Conservation (phyloP, 2,329 filamentous ascomycete species). For the Paramyrothecium roridum region DNA sequence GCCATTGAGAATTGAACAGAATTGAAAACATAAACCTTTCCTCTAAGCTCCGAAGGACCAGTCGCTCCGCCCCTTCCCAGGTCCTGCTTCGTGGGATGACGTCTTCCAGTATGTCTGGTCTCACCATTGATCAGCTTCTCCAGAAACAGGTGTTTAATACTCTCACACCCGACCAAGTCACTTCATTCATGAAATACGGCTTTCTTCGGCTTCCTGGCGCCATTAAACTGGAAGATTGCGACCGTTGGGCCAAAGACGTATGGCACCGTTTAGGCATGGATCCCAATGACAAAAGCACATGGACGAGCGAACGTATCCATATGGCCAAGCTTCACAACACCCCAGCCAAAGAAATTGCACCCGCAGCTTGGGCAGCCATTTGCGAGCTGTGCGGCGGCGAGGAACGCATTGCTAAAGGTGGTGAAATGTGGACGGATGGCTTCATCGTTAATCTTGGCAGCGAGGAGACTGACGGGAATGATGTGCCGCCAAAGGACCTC, state of each 20-base stretch:
- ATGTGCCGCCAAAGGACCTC: conserved; percentile 49
- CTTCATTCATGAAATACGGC: conserved; percentile 35
- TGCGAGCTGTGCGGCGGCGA: conserved; percentile 64
- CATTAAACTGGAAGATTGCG: conserved; percentile 23
- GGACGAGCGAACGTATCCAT: conserved; percentile 59
- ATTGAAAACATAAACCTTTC: too few species aligned
- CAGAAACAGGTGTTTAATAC: too few species aligned
- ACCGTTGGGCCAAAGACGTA: conserved; percentile 36
- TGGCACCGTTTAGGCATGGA: conserved; percentile 67
- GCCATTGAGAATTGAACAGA: too few species aligned
- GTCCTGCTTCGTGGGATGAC: too few species aligned
- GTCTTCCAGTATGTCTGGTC: too few species aligned
- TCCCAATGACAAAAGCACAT: conserved; percentile 61
- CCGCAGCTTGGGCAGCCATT: conserved; percentile 64
- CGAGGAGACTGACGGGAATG: conserved; percentile 44
- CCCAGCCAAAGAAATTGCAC: conserved; percentile 56
- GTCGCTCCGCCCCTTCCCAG: too few species aligned
- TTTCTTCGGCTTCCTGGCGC: too few species aligned
- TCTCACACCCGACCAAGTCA: conserved; percentile 35
- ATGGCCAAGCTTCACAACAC: conserved; percentile 61
- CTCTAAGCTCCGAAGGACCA: too few species aligned
- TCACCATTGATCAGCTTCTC: too few species aligned
- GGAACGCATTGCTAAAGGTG: conserved; percentile 44
- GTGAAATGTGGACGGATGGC: conserved; percentile 60
- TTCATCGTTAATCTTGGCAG: conserved; percentile 70